Evolutionary conservation across 2,329 filamentous ascomycete species (phyloP), one percentile per base, ranked within the genome.

Genomic region (Pestalotiopsis sp.): DNA sequence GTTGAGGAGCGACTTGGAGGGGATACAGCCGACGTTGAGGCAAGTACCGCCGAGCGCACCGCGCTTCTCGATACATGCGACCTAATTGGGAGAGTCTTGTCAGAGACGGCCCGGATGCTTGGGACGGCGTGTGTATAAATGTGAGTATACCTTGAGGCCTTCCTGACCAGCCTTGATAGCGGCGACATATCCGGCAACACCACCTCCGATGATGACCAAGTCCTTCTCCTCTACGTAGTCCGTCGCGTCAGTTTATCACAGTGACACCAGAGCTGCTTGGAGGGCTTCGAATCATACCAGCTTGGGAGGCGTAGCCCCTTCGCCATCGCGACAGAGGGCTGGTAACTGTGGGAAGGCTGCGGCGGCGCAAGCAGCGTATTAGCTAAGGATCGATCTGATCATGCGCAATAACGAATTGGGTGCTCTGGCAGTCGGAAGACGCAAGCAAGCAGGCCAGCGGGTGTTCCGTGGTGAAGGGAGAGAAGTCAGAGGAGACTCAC

Each of bases 131-230:
- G 59, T 62, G 27, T 39, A n/a, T 7, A 39, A 20, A 20, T 49
- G 39, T 64, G 23, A 41, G 71, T 81, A 71, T 85, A 97, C 95
- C 91, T 98, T 98, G 81, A 99, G 83, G 78, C 96, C 96, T 81
- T 97, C 94, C 84, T 99, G 96, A 70, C 95, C 96, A 78, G 96
- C 96, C 87, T 98, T 99, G 87, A 99, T 99, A 77, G 96, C 96
- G 74, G 96, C 95, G 78, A 99, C 96, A 85, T 99, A 99, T 80
- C 96, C 96, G 76, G 95, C 96, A 78, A 98, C 96, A 85, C 96
- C 96, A 82, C 96, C 96, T 78, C 96, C 96, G 79, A 99, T 97
- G 83, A 99, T 95, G 79, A 99, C 92, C 68, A 99, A 88, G 83
- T 99, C 96, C 83, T 97, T 97, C 83, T 98, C 94, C 82, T 95